Base-by-base conservation (phyloP, 306 rosid species). In the Prunus armeniaca region DNA sequence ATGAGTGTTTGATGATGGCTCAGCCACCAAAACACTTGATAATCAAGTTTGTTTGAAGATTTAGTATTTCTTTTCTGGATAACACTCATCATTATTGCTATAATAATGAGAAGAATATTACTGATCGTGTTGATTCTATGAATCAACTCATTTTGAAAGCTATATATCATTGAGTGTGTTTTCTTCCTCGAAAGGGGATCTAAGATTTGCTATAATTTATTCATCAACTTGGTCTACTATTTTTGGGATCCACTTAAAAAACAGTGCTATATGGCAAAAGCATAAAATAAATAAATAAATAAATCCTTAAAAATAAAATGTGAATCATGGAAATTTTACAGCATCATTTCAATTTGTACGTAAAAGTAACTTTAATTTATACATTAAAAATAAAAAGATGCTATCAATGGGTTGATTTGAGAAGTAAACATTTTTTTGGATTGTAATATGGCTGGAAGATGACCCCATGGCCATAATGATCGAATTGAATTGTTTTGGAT, bases 61-160 rank as follows among this genome's bases (percentile, higher is more conserved):
- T 57, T 58, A 24, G 20, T 62, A 19, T 27, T 62, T 13, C 9
- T 38, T 38, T 62, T 62, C 6, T 9, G 12, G 43, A 61, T 61
- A 61, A 32, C n/a, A 62, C 24, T 64, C 45, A 9, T 32, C 67
- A 62, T 62, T 62, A 12, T 1, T 58, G 41, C 0, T 15, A 28
- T 30, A 62, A 62, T 62, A 28, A 62, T 27, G 20, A 18, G 25
- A 64, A 17, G 47, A 64, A 32, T 64, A 64, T 64, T 32, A 34
- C 47, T 38, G 14, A 64, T 64, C 47, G 18, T 52, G 43, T 38
- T 32, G 68, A 64, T 64, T 64, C 68, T 30, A 30, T 30, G 47
- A 64, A 64, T 64, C 68, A 64, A 18, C 68, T 64, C 43, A 64
- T 18, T 64, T 64, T 64, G 47, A 64, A 64, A 32, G 68, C 68